These are phyloP conservation scores for Mesembryanthemum crystallinum DNA, from an alignment of 148 eudicot species.

Conservation along the genomic window DNA sequence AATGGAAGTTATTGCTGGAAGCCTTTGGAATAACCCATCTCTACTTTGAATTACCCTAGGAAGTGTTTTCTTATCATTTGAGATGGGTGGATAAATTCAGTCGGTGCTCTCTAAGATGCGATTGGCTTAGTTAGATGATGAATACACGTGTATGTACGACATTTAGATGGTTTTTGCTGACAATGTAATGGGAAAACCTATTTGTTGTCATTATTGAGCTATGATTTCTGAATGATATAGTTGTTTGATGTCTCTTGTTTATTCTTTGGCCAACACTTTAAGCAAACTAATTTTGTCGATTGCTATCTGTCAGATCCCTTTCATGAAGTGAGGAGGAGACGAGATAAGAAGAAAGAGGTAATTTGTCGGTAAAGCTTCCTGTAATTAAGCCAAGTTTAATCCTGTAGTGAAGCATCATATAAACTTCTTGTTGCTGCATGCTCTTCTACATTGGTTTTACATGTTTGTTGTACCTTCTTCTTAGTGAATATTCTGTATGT, in stretches of 20 bases:
- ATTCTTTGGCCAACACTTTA: background rate
- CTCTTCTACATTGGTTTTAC: background rate
- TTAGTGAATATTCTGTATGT: background rate
- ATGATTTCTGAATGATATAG: background rate
- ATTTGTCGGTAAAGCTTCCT: background rate
- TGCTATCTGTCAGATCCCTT: conserved; percentile 65
- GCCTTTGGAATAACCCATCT: background rate
- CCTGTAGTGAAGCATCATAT: background rate
- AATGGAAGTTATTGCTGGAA: background rate
- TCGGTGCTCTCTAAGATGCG: background rate
- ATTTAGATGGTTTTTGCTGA: background rate
- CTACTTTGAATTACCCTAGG: background rate
- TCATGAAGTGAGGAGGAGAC: conserved; percentile 84
- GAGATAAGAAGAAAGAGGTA: conserved; percentile 87
- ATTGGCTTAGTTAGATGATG: background rate
- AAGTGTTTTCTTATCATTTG: background rate
- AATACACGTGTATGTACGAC: background rate
- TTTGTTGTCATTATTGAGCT: background rate
- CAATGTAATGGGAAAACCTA: background rate
- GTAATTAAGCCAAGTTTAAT: background rate
- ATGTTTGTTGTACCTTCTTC: background rate
- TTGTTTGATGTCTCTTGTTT: background rate
- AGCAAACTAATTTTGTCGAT: background rate
- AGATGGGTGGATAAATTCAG: background rate
- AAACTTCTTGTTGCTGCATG: background rate